These are phyloP conservation scores for Senna tora DNA, from an alignment of 306 rosid species.

Conservation along the genomic window DNA sequence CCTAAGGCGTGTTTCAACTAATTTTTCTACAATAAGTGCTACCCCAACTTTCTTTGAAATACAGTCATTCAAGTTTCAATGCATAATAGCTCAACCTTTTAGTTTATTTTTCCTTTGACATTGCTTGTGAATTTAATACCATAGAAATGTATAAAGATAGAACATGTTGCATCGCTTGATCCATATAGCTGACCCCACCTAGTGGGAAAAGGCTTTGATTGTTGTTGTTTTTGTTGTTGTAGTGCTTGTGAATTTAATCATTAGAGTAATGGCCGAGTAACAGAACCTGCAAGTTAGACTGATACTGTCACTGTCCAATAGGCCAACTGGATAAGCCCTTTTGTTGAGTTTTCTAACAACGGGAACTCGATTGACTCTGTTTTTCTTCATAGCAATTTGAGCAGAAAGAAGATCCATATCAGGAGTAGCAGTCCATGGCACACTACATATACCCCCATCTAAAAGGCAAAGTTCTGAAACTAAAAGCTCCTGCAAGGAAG, in stretches of 20 bases:
- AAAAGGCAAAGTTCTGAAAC: slow-evolving; percentile 82
- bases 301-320: slow-evolving; percentile 76
- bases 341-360: slow-evolving; percentile 58
- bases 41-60: too few relatives aligned
- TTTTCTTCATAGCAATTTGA: slow-evolving; percentile 68
- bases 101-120: background rate
- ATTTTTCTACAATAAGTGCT: too few relatives aligned
- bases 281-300: slow-evolving; percentile 78
- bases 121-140: too few relatives aligned
- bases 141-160: too few relatives aligned
- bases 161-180: too few relatives aligned
- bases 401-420: slow-evolving; percentile 78
- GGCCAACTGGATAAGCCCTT: slow-evolving; percentile 73
- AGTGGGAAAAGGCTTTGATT: too few relatives aligned
- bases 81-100: background rate
- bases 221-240: too few relatives aligned
- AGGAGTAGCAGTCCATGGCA: slow-evolving; percentile 82
- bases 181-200: too few relatives aligned
- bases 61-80: background rate
- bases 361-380: slow-evolving; percentile 62
- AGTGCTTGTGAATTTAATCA: background rate
- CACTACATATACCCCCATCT: slow-evolving; percentile 58
- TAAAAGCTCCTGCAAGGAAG: slow-evolving; percentile 59
- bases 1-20: too few relatives aligned
- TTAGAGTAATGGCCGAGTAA: slow-evolving; percentile 26